Evolutionary conservation across 768 basidiomycete genomes (phyloP).

Genomic region (Agrocybe chaxingu): DNA sequence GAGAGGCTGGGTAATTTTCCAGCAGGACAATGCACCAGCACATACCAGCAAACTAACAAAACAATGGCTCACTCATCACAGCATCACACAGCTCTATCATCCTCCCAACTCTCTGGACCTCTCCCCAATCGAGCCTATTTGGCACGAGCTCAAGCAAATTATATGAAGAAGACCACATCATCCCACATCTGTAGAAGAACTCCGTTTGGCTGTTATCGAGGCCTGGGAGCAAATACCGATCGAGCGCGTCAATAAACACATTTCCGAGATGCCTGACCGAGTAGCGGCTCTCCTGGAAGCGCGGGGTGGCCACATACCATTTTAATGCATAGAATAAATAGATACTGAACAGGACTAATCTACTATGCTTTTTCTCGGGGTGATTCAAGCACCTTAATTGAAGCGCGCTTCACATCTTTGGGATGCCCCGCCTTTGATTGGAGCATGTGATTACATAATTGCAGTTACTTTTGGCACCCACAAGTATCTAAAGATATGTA

Average conservation of each 20-base stretch:
- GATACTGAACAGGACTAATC: background rate
- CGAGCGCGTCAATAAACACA: slow-evolving; percentile 17
- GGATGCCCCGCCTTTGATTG: slow-evolving; percentile 7
- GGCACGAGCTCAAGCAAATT: slow-evolving; percentile 27
- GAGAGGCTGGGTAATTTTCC: slow-evolving; percentile 11
- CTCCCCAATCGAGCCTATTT: slow-evolving; percentile 28
- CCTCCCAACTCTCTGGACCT: slow-evolving; percentile 28
- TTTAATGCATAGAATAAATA: slow-evolving; percentile 7
- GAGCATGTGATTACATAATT: slow-evolving; percentile 1
- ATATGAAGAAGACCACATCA: slow-evolving; percentile 11
- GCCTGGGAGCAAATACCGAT: slow-evolving; percentile 20
- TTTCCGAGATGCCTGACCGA: slow-evolving; percentile 16
- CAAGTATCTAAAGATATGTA: no score
- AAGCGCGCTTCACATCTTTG: background rate
- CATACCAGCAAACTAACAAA: slow-evolving; percentile 18
- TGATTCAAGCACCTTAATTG: background rate
- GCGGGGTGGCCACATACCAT: slow-evolving; percentile 18
- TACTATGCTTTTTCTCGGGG: background rate
- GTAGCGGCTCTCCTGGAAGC: slow-evolving; percentile 14
- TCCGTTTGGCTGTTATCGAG: slow-evolving; percentile 13
- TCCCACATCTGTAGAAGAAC: slow-evolving; percentile 17
- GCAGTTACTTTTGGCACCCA: background rate
- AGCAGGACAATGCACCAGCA: slow-evolving; percentile 24
- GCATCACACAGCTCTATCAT: slow-evolving; percentile 20
- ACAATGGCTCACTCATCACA: slow-evolving; percentile 18